Percentiles rank a stretch among this genome's conserved stretches.
These are phyloP conservation scores for Thielaviopsis euricoi DNA, from an alignment of 2,329 filamentous ascomycete species.

Conservation along the genomic window DNA sequence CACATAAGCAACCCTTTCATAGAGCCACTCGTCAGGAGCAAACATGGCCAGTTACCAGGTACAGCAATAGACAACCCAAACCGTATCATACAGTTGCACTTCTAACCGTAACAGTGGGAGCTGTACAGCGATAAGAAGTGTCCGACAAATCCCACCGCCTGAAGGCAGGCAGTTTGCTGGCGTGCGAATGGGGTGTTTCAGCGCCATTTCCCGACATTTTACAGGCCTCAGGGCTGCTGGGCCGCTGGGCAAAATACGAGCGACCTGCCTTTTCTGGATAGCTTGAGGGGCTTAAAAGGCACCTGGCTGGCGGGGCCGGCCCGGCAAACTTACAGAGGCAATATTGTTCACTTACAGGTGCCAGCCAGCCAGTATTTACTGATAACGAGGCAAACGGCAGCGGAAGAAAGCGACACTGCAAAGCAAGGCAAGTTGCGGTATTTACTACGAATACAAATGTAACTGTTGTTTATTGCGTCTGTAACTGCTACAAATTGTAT, in stretches of 20 bases:
- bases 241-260: not conserved
- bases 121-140: not conserved
- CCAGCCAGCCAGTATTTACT: not conserved
- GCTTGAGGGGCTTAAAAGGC: not conserved
- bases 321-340: not conserved
- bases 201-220: not conserved
- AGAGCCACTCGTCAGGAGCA: too few relatives aligned
- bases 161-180: not conserved
- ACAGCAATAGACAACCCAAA: too few relatives aligned
- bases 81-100: too few relatives aligned
- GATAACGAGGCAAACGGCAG: not conserved
- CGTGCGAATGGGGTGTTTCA: not conserved
- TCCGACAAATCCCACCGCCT: not conserved
- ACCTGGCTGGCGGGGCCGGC: not conserved
- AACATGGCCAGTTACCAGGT: too few relatives aligned
- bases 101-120: too few relatives aligned
- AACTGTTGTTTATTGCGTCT: not conserved
- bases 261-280: not conserved
- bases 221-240: not conserved
- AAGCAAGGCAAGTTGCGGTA: not conserved
- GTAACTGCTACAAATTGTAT: not conserved
- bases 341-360: not conserved
- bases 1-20: too few relatives aligned
- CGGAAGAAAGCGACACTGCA: not conserved
- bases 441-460: not conserved